Base-by-base conservation (phyloP, 257 asterid species). In the Ligustrum vulgare region DNA sequence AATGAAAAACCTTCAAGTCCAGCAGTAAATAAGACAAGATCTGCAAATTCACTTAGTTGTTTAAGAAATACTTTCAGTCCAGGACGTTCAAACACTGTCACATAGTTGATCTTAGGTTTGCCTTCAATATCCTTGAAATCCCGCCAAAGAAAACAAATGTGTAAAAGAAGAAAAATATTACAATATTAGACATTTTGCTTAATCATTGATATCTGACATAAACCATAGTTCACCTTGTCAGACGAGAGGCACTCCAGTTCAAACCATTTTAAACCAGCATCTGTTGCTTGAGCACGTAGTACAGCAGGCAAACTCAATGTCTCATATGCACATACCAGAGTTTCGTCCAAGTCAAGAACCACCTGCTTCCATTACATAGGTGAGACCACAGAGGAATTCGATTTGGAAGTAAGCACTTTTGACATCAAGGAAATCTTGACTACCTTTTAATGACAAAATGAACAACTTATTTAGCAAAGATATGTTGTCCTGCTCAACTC, bases 1-100 rank as follows among this genome's bases (percentile, higher is more conserved):
- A 71, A 13, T 8, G 31, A 33, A 73, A 64, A 56, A 87, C 99
- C 99, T 95, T 95, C 99, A 80, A 93, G 97, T 67, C 98, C 98
- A 72, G 98, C 98, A 45, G 98, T 92, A 86, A 94, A 94, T 77
- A 94, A 79, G 72, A 92, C 93, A 58, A 94, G 90, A 80, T 92
- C 89, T 23, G 98, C 94, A 86, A 91, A 94, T 89, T 92, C 91
- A 80, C 91, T 85, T 34, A 94, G 97, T 83, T 88, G 90, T 67
- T 82, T 83, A 5, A 94, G 89, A 79, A 92, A 94, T 72, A 88
- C 92, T 28, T 86, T 87, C 71, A 94, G 84, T 67, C 98, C 96
- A 13, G 98, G 98, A 31, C 98, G 93, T 83, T 94, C 98, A 81
- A 91, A 94, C 75, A 94, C 97, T 16, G 98, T 94, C 75, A 94